phyloP scores from a whole-genome alignment of 805 yeast species.

The Brettanomyces custersianus region DNA sequence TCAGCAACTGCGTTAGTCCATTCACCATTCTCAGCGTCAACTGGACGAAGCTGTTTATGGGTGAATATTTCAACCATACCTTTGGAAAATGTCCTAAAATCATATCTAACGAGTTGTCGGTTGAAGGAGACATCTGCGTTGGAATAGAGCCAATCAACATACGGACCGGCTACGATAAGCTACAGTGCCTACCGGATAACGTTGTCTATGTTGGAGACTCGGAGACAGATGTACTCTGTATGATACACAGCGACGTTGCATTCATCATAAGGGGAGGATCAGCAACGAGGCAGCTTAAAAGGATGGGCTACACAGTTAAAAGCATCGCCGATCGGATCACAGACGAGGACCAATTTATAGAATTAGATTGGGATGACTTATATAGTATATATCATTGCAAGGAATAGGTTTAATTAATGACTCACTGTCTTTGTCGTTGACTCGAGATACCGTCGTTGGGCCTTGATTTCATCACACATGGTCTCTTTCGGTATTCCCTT shows the following conservation, averaged over 20 bases:
- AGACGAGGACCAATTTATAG: too few relatives aligned
- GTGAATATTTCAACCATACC: constrained; percentile 16
- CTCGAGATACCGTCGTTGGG: neutral
- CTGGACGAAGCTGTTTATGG: constrained; percentile 48
- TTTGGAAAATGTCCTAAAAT: constrained; percentile 15
- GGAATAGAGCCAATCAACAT: constrained; percentile 22
- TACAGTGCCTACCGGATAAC: constrained; percentile 12
- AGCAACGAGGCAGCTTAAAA: constrained; percentile 19
- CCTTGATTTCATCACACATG: constrained; percentile 28
- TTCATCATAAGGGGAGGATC: constrained; percentile 35
- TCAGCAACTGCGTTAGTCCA: constrained; percentile 1
- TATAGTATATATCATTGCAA: neutral
- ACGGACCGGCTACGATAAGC: constrained; percentile 50
- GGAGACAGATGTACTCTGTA: constrained; percentile 45
- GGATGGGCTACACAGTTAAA: constrained; percentile 17
- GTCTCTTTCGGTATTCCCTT: constrained; percentile 20
- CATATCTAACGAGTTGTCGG: constrained; percentile 43
- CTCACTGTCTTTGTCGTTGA: neutral
- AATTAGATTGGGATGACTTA: too few relatives aligned
- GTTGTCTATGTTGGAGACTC: constrained; percentile 51
- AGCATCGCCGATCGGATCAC: constrained; percentile 13
- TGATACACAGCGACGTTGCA: constrained; percentile 39
- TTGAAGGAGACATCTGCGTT: constrained; percentile 20
- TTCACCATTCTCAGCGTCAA: constrained; percentile 44
- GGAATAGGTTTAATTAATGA: neutral